A percentile compares a stretch with the other conserved stretches of the same genome.
These are phyloP conservation scores for Lachnellula cervina DNA, from an alignment of 2,329 filamentous ascomycete genomes.

Conservation along the genomic window DNA sequence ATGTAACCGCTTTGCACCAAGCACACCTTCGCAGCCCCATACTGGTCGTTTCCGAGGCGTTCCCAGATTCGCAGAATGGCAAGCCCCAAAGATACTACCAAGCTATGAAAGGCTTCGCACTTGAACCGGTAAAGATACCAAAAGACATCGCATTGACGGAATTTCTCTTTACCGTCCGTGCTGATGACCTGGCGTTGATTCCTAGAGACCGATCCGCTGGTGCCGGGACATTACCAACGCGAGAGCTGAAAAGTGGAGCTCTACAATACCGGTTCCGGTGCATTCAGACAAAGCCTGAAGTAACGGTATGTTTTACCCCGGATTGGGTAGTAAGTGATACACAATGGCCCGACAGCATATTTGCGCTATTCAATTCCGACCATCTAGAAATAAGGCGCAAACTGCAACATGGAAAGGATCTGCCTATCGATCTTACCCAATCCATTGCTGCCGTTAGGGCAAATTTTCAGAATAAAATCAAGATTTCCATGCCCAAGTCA, in stretches of 20 bases:
- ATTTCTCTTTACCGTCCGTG: slow-evolving; percentile 33
- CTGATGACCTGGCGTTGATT: slow-evolving; percentile 17
- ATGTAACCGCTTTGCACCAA: slow-evolving; percentile 51
- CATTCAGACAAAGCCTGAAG: slow-evolving; percentile 36
- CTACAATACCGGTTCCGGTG: slow-evolving; percentile 66
- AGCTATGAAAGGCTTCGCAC: slow-evolving; percentile 47
- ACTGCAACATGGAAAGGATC: slow-evolving; percentile 67
- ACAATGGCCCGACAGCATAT: slow-evolving; percentile 66
- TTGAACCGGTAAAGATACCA: slow-evolving; percentile 38
- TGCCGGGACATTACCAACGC: slow-evolving; percentile 27
- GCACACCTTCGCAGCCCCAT: slow-evolving; percentile 50
- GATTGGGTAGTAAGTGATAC: slow-evolving; percentile 62
- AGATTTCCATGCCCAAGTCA: slow-evolving; percentile 19
- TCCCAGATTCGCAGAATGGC: slow-evolving; percentile 22
- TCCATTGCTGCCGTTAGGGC: slow-evolving; percentile 29
- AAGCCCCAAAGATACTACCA: slow-evolving; percentile 44
- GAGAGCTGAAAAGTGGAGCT: slow-evolving; percentile 44
- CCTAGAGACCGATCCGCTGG: slow-evolving; percentile 20
- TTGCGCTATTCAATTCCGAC: slow-evolving; percentile 60
- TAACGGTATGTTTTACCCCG: slow-evolving; percentile 32
- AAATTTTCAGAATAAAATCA: slow-evolving; percentile 14
- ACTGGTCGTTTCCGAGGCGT: slow-evolving; percentile 27
- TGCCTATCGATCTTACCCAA: slow-evolving; percentile 68
- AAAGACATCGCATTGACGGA: slow-evolving; percentile 28
- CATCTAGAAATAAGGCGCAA: slow-evolving; percentile 59